Evolutionary conservation across 139 green algal species (phyloP), one percentile per base, ranked within the genome.

Genomic region (Chlamydomonas asymmetrica): DNA sequence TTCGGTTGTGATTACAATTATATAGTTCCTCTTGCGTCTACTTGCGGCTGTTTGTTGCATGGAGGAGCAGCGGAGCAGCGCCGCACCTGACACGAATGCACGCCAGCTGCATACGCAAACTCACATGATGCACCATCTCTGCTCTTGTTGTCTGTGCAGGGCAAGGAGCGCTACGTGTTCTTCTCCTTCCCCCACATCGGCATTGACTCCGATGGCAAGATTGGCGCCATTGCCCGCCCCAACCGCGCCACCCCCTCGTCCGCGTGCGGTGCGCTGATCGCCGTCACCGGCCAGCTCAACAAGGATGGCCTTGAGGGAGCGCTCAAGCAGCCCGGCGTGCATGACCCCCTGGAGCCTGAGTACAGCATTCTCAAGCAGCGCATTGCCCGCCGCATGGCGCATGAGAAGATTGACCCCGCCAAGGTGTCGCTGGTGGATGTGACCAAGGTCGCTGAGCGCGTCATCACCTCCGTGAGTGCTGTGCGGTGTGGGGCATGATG

Each of bases 151-250:
- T n/a, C n/a, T n/a, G 9, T 54, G 60, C 60, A 66, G 16, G 87
- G 82, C 45, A 89, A 89, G 64, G 88, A 94, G 73, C 84, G 87
- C 29, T 93, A 94, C 63, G 87, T 97, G 27, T 95, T 96, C 80
- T 94, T 96, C 63, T 88, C 85, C 74, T 94, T 95, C 80, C 92
- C 92, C 5, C 91, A 96, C 83, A 94, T 96, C 67, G 86, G 77
- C 63, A 91, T 97, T 35, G 81, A 92, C 73, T 63, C 68, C 31
- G 43, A 39, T 0, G 88, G 90, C 32, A 56, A 80, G 27, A 56
- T 93, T 59, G 92, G 92, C 59, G 56, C 41, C 59, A 88, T 95
- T 61, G 81, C 63, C 35, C 87, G 92, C 35, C 80, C 87, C 25
- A 88, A 87, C 50, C 81, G 89, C 43, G 74, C 76, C 25, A 82